phyloP scores from a whole-genome alignment of 306 rosid species.

The Pyrus betulifolia region DNA sequence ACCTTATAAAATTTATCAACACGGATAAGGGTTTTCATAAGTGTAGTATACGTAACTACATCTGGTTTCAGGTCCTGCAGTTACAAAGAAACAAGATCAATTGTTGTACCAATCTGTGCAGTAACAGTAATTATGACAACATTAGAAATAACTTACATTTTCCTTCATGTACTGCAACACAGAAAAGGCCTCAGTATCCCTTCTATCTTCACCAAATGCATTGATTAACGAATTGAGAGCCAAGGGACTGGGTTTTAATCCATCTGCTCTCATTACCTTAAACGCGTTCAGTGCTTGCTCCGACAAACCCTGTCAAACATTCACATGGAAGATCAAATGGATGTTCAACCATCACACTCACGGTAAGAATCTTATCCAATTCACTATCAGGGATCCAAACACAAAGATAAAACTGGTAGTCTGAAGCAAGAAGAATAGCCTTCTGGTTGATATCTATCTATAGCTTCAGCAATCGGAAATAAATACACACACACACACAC shows the following conservation, averaged over 20 bases:
- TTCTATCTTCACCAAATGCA: constrained; percentile 86
- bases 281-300: constrained; percentile 80
- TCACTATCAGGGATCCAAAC: neutral
- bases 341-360: constrained; percentile 7
- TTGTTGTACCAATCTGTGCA: neutral
- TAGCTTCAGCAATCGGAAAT: neutral
- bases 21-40: constrained; percentile 82
- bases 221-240: constrained; percentile 90
- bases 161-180: constrained; percentile 88
- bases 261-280: constrained; percentile 73
- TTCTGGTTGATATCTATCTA: neutral
- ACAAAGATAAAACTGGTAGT: neutral
- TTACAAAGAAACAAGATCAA: constrained; percentile 17
- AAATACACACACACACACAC: neutral
- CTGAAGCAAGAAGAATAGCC: neutral
- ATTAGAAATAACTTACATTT: constrained; percentile 34
- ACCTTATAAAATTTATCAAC: constrained; percentile 77
- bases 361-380: neutral
- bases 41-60: constrained; percentile 92
- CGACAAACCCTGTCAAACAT: constrained; percentile 68
- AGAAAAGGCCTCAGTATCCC: constrained; percentile 88
- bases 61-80: constrained; percentile 79
- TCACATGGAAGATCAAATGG: constrained; percentile 20
- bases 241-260: constrained; percentile 72
- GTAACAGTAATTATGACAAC: neutral